phyloP scores from a whole-genome alignment of 768 basidiomycete genomes.

The Porpolomopsis calyptriformis region DNA sequence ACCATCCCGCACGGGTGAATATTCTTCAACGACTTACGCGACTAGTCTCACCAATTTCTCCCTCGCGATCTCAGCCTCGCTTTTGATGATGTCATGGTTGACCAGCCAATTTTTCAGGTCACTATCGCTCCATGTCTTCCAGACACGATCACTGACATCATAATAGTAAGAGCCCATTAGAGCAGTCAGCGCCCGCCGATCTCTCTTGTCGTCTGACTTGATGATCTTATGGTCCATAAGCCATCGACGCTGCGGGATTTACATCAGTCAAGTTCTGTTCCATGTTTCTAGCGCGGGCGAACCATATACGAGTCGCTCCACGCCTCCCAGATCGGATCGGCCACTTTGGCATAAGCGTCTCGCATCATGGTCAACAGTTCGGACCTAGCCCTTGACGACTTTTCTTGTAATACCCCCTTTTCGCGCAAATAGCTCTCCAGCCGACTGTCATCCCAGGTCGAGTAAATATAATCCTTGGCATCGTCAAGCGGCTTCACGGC shows the following conservation, averaged over 20 bases:
- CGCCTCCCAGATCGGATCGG: conserved; percentile 63
- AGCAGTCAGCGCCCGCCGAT: conserved; percentile 50
- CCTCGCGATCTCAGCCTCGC: conserved; percentile 49
- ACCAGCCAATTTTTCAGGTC: conserved; percentile 74
- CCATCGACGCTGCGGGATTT: conserved; percentile 57
- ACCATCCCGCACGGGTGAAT: not conserved
- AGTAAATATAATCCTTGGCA: conserved; percentile 79
- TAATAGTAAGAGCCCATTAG: conserved; percentile 80
- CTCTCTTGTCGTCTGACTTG: conserved; percentile 38
- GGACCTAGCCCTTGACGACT: conserved; percentile 44
- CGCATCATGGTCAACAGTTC: conserved; percentile 64
- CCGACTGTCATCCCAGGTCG: conserved; percentile 76
- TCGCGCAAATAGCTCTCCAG: conserved; percentile 64
- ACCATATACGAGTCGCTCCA: conserved; percentile 86
- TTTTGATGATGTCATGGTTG: conserved; percentile 60
- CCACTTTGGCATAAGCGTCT: conserved; percentile 50
- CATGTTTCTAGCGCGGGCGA: conserved; percentile 14
- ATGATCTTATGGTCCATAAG: conserved; percentile 69
- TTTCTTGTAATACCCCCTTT: conserved; percentile 61
- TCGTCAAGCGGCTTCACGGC: conserved; percentile 49
- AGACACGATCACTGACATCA: conserved; percentile 40
- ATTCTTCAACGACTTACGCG: conserved; percentile 30
- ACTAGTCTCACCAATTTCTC: conserved; percentile 75
- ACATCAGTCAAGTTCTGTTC: not conserved
- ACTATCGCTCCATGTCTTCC: conserved; percentile 66